Percentiles rank a stretch among this genome's conserved stretches.
Evolutionary conservation across 805 yeast genomes (phyloP).

Genomic region (Pichia cephalocereana): DNA sequence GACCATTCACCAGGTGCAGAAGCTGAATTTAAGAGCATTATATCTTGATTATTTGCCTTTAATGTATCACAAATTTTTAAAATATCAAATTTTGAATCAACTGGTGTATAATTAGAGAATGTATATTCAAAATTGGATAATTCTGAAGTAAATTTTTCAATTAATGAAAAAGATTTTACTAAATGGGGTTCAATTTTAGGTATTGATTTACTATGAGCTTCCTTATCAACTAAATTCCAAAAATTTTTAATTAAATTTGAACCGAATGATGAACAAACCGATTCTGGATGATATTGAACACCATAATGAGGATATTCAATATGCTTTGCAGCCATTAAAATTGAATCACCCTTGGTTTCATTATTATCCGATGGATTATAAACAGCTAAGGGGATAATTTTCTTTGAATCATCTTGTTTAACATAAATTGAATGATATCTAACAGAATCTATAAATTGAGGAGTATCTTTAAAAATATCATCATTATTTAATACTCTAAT

Average conservation of each 20-base stretch:
- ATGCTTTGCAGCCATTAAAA: slow-evolving; percentile 79
- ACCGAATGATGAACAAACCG: slow-evolving; percentile 75
- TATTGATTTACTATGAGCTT: background rate
- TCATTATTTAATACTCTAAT: slow-evolving; percentile 25
- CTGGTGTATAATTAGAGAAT: background rate
- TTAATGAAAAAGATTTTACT: slow-evolving; percentile 17
- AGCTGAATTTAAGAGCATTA: slow-evolving; percentile 67
- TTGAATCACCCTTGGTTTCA: slow-evolving; percentile 10
- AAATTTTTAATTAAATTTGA: slow-evolving; percentile 51
- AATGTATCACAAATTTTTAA: slow-evolving; percentile 42
- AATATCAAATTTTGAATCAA: slow-evolving; percentile 1
- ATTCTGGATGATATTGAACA: slow-evolving; percentile 96
- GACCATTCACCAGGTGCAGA: slow-evolving; percentile 84
- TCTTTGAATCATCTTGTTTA: slow-evolving; percentile 10
- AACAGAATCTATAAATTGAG: slow-evolving; percentile 51
- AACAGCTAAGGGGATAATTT: slow-evolving; percentile 51
- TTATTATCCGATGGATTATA: slow-evolving; percentile 32
- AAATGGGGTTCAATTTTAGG: slow-evolving; percentile 15
- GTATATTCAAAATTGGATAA: slow-evolving; percentile 10
- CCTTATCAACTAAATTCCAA: slow-evolving; percentile 27
- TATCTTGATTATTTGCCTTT: slow-evolving; percentile 28
- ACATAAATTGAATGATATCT: slow-evolving; percentile 84
- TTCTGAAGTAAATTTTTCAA: slow-evolving; percentile 8
- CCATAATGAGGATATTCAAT: slow-evolving; percentile 64
- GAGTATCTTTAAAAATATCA: slow-evolving; percentile 35